Percentiles rank a stretch among this genome's conserved stretches.
phyloP scores from a whole-genome alignment of 139 green algal genomes.

The Limnomonas spitsbergensis region DNA sequence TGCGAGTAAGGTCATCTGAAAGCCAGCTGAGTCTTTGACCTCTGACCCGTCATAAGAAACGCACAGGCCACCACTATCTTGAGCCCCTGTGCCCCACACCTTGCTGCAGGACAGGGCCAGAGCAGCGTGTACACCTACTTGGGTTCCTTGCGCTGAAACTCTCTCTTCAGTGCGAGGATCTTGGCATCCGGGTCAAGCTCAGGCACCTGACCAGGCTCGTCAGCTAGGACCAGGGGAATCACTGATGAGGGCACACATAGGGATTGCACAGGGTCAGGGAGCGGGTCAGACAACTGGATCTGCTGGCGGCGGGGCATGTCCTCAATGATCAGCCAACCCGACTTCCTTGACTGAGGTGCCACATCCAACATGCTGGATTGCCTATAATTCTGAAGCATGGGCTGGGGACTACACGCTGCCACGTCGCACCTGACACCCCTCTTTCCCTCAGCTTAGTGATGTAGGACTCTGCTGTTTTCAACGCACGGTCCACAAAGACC shows the following conservation, averaged over 20 bases:
- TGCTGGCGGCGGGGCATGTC: neutral
- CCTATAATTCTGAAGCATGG: neutral
- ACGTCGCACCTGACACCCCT: conserved; percentile 61
- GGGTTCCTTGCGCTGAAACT: conserved; percentile 39
- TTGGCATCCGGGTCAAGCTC: conserved; percentile 54
- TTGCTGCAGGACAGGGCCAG: no score
- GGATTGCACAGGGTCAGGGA: neutral
- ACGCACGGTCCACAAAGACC: conserved; percentile 42
- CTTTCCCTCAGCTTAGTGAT: conserved; percentile 60
- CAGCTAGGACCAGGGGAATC: conserved; percentile 43
- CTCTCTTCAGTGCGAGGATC: conserved; percentile 60
- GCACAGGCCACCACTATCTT: no score
- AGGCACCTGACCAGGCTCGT: neutral
- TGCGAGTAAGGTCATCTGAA: no score
- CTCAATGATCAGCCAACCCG: neutral
- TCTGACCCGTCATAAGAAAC: no score
- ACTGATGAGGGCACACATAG: conserved; percentile 25
- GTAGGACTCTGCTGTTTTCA: conserved; percentile 37
- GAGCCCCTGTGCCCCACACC: no score
- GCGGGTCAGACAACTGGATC: neutral
- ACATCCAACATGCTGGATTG: neutral
- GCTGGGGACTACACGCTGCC: no score
- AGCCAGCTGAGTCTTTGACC: no score
- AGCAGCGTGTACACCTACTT: no score
- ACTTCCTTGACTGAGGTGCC: neutral